phyloP scores from a whole-genome alignment of 2,329 filamentous ascomycete species.

The Helicocarpus griseus region DNA sequence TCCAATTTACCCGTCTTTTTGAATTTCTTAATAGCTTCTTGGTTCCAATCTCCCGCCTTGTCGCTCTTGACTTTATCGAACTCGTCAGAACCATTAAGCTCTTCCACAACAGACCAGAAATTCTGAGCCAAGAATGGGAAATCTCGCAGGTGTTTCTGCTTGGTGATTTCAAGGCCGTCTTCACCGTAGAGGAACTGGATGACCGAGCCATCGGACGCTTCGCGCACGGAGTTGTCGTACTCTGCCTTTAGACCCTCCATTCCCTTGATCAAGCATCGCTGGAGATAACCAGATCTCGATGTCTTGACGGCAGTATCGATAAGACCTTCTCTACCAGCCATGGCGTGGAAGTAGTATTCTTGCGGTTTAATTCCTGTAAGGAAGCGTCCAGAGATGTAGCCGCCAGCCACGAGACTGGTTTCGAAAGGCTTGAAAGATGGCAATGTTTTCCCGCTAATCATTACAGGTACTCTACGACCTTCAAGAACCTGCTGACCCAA shows the following conservation, averaged over 20 bases:
- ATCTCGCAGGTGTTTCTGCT: slow-evolving; percentile 81
- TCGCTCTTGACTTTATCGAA: slow-evolving; percentile 53
- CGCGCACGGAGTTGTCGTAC: slow-evolving; percentile 89
- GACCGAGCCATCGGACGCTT: slow-evolving; percentile 76
- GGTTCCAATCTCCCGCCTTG: slow-evolving; percentile 53
- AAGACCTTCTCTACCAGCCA: slow-evolving; percentile 95
- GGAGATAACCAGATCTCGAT: slow-evolving; percentile 89
- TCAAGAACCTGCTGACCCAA: slow-evolving; percentile 94
- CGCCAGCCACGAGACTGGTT: slow-evolving; percentile 77
- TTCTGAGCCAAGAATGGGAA: slow-evolving; percentile 89
- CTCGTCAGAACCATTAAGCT: slow-evolving; percentile 57
- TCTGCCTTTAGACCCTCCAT: slow-evolving; percentile 91
- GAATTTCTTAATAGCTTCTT: slow-evolving; percentile 65
- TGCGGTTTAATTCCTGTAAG: slow-evolving; percentile 95
- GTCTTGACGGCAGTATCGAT: slow-evolving; percentile 99
- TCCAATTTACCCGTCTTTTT: slow-evolving; percentile 61
- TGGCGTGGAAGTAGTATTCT: slow-evolving; percentile 98
- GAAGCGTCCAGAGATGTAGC: slow-evolving; percentile 92
- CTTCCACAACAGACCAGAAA: slow-evolving; percentile 66
- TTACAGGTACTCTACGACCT: slow-evolving; percentile 85
- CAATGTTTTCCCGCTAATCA: slow-evolving; percentile 95
- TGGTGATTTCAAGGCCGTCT: slow-evolving; percentile 87
- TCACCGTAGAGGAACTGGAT: slow-evolving; percentile 96
- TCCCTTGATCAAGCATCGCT: slow-evolving; percentile 95
- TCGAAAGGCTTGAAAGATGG: slow-evolving; percentile 92